Evolutionary conservation across 139 green algal genomes (phyloP), one percentile per base, ranked within the genome.

Genomic region (Tetradesmus lagerheimii): DNA sequence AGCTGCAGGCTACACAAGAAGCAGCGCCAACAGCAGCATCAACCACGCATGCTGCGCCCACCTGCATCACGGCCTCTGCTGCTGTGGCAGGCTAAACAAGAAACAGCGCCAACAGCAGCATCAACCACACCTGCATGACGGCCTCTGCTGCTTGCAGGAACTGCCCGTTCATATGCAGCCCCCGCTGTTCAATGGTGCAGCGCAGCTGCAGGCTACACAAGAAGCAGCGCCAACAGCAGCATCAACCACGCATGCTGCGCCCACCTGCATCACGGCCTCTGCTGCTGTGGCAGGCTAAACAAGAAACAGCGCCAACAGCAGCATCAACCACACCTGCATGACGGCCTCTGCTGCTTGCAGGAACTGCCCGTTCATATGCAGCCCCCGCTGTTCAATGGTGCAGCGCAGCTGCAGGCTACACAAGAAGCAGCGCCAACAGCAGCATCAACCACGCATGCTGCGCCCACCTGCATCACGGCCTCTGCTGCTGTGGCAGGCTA

Each of bases 341-440:
- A 97, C 95, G 11, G 76, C 77, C 81, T 97, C 93, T 38, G 95
- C 95, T 31, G 93, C 95, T 27, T 45, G 71, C 37, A 99, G 87
- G 80, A 98, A 99, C 29, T 96, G 86, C 62, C 96, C 83, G 76
- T 97, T 96, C 71, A 97, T 95, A 14, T 87, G 53, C n/a, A 99
- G 90, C 0, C 96, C 93, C 0, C 93, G 89, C 85, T 96, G 92
- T 82, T 99, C 97, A 15, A 99, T 95, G 1, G 96, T 96, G 50
- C 93, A 92, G 45, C 87, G 77, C 77, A 86, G 43, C 12, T 66
- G 76, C 12, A 16, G 11, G 45, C 45, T 35, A n/a, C n/a, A n/a
- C n/a, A n/a, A n/a, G n/a, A n/a, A n/a, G n/a, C n/a, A n/a, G n/a
- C n/a, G n/a, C n/a, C n/a, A n/a, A n/a, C n/a, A n/a, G n/a, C n/a